Conservation (phyloP, 495 filamentous ascomycete genomes). For the Hypoxylon perforatum region DNA sequence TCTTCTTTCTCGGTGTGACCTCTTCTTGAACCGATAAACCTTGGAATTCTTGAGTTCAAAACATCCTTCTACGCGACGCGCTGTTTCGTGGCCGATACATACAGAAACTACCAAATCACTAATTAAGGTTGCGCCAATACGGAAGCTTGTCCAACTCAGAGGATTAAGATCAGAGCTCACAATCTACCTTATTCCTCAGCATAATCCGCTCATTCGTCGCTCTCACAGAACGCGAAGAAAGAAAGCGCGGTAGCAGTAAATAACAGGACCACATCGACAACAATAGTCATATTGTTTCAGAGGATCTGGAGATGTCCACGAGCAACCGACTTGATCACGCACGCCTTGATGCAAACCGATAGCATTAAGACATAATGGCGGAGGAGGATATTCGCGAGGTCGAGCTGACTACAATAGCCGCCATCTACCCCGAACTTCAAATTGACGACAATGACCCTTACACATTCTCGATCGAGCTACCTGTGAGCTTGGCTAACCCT, state of each 20-base stretch:
- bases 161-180: too few species aligned
- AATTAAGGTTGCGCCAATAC: too few species aligned
- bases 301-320: conserved; percentile 36
- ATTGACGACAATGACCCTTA: conserved; percentile 69
- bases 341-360: conserved; percentile 33
- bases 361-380: conserved; percentile 47
- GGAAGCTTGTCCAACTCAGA: too few species aligned
- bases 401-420: conserved; percentile 83
- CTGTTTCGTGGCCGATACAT: too few species aligned
- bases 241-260: conserved; percentile 17
- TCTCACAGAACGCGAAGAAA: not conserved
- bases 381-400: conserved; percentile 77
- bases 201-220: too few species aligned
- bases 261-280: not conserved
- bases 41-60: not conserved
- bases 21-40: too few species aligned
- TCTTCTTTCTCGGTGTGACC: too few species aligned
- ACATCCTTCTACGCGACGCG: not conserved
- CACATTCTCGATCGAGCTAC: conserved; percentile 75
- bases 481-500: conserved; percentile 74
- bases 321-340: conserved; percentile 15
- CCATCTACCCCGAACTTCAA: conserved; percentile 89
- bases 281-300: too few species aligned
- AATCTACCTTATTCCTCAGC: too few species aligned
- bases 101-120: too few species aligned